A percentile compares a stretch with the other conserved stretches of the same genome.
Conservation (phyloP, 352 stramenopile species). For the Achlya hypogyna region DNA sequence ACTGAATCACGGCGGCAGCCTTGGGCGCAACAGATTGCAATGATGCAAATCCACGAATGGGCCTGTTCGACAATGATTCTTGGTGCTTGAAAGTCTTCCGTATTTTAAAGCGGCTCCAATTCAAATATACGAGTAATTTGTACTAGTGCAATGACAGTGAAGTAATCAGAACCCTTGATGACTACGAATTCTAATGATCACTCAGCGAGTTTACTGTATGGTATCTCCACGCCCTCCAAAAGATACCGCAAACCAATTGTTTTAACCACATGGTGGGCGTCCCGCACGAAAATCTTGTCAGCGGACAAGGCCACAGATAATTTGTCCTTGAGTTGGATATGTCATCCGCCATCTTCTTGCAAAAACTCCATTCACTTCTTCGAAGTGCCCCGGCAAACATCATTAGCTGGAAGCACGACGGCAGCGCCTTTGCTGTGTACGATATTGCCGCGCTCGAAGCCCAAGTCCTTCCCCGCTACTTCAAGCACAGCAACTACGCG, state of each 20-base stretch:
- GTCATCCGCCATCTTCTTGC: not conserved
- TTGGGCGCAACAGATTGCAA: too few relatives aligned
- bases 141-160: too few relatives aligned
- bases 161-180: too few relatives aligned
- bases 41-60: too few relatives aligned
- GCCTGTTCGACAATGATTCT: too few relatives aligned
- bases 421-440: slow-evolving; percentile 7
- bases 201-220: too few relatives aligned
- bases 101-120: too few relatives aligned
- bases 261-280: not conserved
- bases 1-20: too few relatives aligned
- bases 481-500: slow-evolving; percentile 17
- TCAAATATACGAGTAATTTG: too few relatives aligned
- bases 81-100: too few relatives aligned
- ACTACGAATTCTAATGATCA: too few relatives aligned
- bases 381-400: not conserved
- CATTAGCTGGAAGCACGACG: not conserved
- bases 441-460: not conserved
- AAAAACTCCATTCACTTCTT: not conserved
- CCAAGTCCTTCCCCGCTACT: slow-evolving; percentile 10
- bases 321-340: not conserved
- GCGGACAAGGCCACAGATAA: not conserved
- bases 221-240: not conserved
- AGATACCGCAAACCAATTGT: not conserved
- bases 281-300: not conserved